Percentiles rank a stretch among this genome's conserved stretches.
Evolutionary conservation across 768 basidiomycete genomes (phyloP).

Genomic region (Pisolithus orientalis): DNA sequence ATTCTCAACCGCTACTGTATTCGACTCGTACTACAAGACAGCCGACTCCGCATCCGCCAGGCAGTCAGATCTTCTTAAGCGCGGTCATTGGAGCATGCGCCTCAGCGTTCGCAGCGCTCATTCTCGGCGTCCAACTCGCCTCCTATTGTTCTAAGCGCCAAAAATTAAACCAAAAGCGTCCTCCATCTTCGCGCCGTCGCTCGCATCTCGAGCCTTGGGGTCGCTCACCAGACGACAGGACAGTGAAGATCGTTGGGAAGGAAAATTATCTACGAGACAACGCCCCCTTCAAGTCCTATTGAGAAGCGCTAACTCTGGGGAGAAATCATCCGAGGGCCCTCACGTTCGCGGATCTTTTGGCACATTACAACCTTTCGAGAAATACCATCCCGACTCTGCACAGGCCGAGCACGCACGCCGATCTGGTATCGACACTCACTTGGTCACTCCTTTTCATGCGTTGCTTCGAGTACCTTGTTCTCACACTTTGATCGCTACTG

Average conservation of each 20-base stretch:
- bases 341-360: no score
- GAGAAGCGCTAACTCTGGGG: no score
- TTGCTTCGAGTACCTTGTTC: no score
- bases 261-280: no score
- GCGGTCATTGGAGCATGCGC: slow-evolving; percentile 61
- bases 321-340: no score
- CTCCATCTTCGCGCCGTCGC: slow-evolving; percentile 34
- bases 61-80: slow-evolving; percentile 25
- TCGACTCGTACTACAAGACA: slow-evolving; percentile 7
- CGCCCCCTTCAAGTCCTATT: no score
- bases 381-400: no score
- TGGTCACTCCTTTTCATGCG: no score
- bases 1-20: not conserved
- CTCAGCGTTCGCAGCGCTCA: slow-evolving; percentile 50
- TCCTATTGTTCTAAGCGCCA: slow-evolving; percentile 47
- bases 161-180: slow-evolving; percentile 10
- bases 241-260: not conserved
- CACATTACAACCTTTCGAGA: no score
- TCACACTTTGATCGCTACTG: no score
- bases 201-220: slow-evolving; percentile 46
- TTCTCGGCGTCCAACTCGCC: slow-evolving; percentile 43
- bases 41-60: slow-evolving; percentile 4
- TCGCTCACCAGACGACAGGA: slow-evolving; percentile 41
- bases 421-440: no score
- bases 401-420: no score